Conservation (phyloP, 192 early-diverging fungal genomes). For the Coemansia sp. region DNA sequence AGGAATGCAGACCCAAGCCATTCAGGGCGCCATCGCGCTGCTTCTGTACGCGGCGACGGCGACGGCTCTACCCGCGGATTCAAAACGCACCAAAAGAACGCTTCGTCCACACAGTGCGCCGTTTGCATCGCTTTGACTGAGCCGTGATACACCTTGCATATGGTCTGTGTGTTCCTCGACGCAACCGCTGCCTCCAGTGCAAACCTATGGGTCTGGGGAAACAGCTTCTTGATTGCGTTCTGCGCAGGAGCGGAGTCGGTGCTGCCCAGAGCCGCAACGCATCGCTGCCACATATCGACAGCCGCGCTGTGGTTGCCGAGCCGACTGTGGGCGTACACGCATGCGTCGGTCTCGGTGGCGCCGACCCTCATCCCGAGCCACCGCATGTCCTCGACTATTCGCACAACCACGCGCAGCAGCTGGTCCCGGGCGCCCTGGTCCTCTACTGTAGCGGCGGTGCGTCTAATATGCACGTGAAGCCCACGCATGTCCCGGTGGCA, state of each 20-base stretch:
- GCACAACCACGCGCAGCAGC: constrained; percentile 5
- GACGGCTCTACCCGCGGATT: neutral
- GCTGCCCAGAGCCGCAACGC: neutral
- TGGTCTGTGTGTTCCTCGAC: constrained; percentile 14
- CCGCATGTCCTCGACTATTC: constrained; percentile 35
- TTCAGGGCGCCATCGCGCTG: constrained; percentile 30
- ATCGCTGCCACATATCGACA: constrained; percentile 22
- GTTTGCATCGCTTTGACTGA: constrained; percentile 11
- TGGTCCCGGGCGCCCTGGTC: neutral
- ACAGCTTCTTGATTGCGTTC: constrained; percentile 8
- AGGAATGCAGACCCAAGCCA: constrained; percentile 33
- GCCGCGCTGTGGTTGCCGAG: constrained; percentile 15
- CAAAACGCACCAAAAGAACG: constrained; percentile 25
- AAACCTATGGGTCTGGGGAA: constrained; percentile 35
- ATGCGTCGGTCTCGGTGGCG: constrained; percentile 35
- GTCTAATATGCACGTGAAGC: constrained; percentile 29
- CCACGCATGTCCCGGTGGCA: constrained; percentile 22
- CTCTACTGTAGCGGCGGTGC: neutral
- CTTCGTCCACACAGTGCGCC: neutral
- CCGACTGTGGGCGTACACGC: constrained; percentile 12
- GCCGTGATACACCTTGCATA: constrained; percentile 26
- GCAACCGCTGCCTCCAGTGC: constrained; percentile 34
- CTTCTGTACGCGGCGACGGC: neutral
- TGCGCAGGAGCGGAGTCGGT: neutral
- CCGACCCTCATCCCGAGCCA: constrained; percentile 28